phyloP scores from a whole-genome alignment of 73 alveolate species.

The Tetrahymena malaccensis region DNA sequence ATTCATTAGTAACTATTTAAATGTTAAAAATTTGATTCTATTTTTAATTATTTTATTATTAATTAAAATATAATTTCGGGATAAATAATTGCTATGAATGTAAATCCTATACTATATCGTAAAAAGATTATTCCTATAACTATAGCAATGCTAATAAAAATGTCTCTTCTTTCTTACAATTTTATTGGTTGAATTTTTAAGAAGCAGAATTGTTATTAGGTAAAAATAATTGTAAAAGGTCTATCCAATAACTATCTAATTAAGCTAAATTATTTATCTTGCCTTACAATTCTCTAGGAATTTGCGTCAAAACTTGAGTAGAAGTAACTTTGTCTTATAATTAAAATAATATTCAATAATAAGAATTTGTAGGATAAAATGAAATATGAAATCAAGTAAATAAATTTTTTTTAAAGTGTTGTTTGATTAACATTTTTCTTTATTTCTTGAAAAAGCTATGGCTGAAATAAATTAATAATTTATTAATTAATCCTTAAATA shows the following conservation, averaged over 20 bases:
- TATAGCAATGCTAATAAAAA: background rate
- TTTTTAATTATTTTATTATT: no score
- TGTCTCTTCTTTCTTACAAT: background rate
- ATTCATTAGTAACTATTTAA: no score
- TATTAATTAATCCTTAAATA: no score
- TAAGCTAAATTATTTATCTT: background rate
- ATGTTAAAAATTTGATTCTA: no score
- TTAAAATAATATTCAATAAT: no score
- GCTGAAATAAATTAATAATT: no score
- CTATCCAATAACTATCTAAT: background rate
- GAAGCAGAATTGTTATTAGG: background rate
- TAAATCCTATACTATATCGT: background rate
- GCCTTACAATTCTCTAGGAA: background rate
- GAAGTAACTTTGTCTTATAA: background rate
- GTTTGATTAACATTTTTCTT: no score
- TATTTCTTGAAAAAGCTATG: no score
- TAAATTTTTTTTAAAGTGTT: no score
- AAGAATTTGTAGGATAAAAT: no score
- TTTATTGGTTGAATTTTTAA: no score
- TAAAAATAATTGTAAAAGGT: background rate
- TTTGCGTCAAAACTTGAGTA: background rate
- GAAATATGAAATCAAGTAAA: no score
- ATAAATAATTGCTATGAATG: background rate
- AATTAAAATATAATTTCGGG: background rate
- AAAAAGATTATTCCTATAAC: background rate